Percentiles rank a stretch among this genome's conserved stretches.
Conservation (phyloP, 176 grass and related monocot species). For the Ensete ventricosum region DNA sequence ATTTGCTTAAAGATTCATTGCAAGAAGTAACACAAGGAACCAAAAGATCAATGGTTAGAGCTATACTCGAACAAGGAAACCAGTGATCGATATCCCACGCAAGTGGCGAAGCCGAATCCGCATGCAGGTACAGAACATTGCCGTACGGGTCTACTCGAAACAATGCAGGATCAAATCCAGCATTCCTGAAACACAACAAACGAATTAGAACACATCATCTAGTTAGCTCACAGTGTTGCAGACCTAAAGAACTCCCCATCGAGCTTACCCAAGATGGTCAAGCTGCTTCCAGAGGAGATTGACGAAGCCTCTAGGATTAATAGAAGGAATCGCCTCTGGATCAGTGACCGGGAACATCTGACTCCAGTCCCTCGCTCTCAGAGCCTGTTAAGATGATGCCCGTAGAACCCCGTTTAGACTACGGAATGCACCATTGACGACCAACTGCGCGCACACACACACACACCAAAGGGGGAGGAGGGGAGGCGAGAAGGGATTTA, state of each 20-base stretch:
- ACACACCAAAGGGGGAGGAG: neutral
- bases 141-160: constrained; percentile 81
- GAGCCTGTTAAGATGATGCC: constrained; percentile 32
- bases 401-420: neutral
- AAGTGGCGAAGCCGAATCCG: constrained; percentile 73
- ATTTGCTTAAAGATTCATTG: neutral
- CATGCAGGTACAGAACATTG: constrained; percentile 86
- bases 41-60: neutral
- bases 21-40: neutral
- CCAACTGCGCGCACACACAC: too few relatives aligned
- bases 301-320: constrained; percentile 68
- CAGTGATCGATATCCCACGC: constrained; percentile 84
- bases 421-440: too few relatives aligned
- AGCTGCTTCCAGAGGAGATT: constrained; percentile 99
- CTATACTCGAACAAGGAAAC: constrained; percentile 73
- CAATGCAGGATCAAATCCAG: constrained; percentile 83
- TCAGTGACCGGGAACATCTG: constrained; percentile 72
- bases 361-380: constrained; percentile 64
- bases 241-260: neutral
- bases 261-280: constrained; percentile 66
- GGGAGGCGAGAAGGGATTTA: neutral
- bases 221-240: neutral
- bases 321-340: constrained; percentile 47
- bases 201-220: neutral
- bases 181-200: constrained; percentile 46